Evolutionary conservation across 164 flowering plant species (phyloP).

Genomic region (Dillenia turbinata): DNA sequence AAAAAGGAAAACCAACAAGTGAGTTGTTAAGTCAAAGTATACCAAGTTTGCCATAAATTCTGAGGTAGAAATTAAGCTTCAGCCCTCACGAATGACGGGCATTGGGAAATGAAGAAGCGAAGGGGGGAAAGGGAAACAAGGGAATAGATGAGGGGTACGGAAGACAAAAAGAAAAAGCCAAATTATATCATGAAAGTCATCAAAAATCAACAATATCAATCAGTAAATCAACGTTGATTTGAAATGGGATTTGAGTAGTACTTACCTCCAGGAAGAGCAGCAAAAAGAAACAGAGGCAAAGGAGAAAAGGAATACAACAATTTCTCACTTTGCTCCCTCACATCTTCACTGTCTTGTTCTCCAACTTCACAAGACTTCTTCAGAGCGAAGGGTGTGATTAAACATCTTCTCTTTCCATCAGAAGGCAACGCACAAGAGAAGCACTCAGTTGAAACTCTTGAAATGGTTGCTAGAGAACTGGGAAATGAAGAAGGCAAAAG

Average conservation of each 20-base stretch:
- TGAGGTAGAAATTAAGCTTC: too few species aligned
- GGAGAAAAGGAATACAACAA: slow-evolving; percentile 52
- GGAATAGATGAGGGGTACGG: not conserved
- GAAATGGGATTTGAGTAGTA: not conserved
- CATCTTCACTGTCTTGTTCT: not conserved
- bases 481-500: slow-evolving; percentile 7
- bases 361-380: slow-evolving; percentile 1
- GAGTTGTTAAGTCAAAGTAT: too few species aligned
- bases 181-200: not conserved
- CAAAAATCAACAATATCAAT: not conserved
- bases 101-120: too few species aligned
- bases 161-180: not conserved
- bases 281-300: slow-evolving; percentile 47
- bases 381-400: slow-evolving; percentile 8
- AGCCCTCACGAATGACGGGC: too few species aligned
- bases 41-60: too few species aligned
- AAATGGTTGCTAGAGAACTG: not conserved
- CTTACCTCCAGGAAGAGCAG: slow-evolving; percentile 86
- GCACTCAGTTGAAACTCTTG: not conserved
- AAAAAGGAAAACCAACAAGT: too few species aligned
- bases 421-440: not conserved
- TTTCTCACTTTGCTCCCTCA: slow-evolving; percentile 28
- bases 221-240: not conserved
- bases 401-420: not conserved
- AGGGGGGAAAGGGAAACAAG: too few species aligned